Base-by-base conservation (phyloP, 1,139 yeast genomes). In the Taiozyma sp. region DNA sequence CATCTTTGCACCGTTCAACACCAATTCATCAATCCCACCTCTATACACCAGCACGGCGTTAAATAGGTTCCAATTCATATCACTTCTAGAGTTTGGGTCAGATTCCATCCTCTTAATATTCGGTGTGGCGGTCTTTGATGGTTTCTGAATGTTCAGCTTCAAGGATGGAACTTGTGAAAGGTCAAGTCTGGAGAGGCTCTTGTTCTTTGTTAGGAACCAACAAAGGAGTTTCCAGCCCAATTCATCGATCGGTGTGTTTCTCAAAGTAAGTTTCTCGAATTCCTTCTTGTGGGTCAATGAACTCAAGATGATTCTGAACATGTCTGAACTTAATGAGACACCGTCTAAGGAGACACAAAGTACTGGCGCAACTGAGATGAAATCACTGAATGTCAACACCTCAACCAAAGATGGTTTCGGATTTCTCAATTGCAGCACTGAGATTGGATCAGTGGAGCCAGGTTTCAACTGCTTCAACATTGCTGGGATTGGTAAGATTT, bases 331-430 rank as follows among this genome's bases (percentile, higher is more conserved):
- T 32, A 86, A 67, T 16, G 74, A 69, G 10, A 85, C 88, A 32
- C 91, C 91, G 67, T 86, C 95, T 43, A 86, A 67, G 0, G 87
- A 80, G 14, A 86, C 67, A 65, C 88, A 82, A 16, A 83, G 69
- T 10, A 86, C 74, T 0, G 93, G 91, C 0, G 91, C 89, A 54
- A 85, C 80, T 48, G 91, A 73, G 35, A 85, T 72, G 58, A 85
- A 86, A 64, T 86, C 95, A 26, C 90, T 80, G 65, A 86, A 85
- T 0, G 93, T 79, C 56, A 83, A 76, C 39, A 86, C 76, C 63
- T 86, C 95, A 44, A 85, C 80, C 74, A 83, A 71, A 0, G 91
- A 83, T 1, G 95, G 95, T 35, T 77, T 72, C 4, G 93, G 90
- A 56, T 86, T 86, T 56, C 86, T 72, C 48, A 86, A 64, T 58